Percentiles rank a stretch among this genome's conserved stretches.
phyloP scores from a whole-genome alignment of 169 alveolate genomes.

The Blepharisma undulans region DNA sequence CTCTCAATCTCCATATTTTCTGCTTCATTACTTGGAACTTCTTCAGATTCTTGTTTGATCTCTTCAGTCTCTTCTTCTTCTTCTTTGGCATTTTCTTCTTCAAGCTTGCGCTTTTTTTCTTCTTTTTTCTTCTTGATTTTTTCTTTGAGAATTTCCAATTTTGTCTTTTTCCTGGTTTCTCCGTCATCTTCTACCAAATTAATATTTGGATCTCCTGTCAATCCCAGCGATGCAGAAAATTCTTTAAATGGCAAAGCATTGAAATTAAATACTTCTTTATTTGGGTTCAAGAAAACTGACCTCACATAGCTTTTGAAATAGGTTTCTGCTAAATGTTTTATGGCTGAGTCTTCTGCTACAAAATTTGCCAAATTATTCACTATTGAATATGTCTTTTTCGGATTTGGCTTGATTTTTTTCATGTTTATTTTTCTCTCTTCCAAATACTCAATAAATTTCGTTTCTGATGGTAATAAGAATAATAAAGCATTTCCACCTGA shows the following conservation, averaged over 20 bases:
- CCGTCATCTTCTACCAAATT: slow-evolving; percentile 41
- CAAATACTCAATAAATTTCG: slow-evolving; percentile 39
- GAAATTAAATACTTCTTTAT: slow-evolving; percentile 77
- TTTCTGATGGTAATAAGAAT: slow-evolving; percentile 46
- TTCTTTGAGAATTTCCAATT: slow-evolving; percentile 57
- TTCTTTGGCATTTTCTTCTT: slow-evolving; percentile 10
- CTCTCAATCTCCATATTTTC: slow-evolving; percentile 5
- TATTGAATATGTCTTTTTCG: slow-evolving; percentile 69
- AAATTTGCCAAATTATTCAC: slow-evolving; percentile 65
- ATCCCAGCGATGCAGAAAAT: slow-evolving; percentile 80
- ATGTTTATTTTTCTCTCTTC: slow-evolving; percentile 60
- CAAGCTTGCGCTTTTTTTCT: slow-evolving; percentile 20
- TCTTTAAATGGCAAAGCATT: slow-evolving; percentile 63
- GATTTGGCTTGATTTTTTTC: slow-evolving; percentile 71
- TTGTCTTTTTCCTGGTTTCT: slow-evolving; percentile 57
- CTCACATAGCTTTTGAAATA: slow-evolving; percentile 83
- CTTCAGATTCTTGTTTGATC: slow-evolving; percentile 12
- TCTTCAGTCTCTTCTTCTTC: slow-evolving; percentile 12
- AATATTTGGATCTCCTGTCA: slow-evolving; percentile 44
- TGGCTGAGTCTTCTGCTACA: slow-evolving; percentile 75
- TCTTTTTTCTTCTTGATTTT: slow-evolving; percentile 52
- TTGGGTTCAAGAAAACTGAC: slow-evolving; percentile 68
- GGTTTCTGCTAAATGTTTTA: slow-evolving; percentile 82
- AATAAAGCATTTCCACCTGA: slow-evolving; percentile 86
- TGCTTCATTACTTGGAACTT: slow-evolving; percentile 33